Evolutionary conservation across 2,329 filamentous ascomycete species (phyloP).

Genomic region (Colletotrichum falcatum): DNA sequence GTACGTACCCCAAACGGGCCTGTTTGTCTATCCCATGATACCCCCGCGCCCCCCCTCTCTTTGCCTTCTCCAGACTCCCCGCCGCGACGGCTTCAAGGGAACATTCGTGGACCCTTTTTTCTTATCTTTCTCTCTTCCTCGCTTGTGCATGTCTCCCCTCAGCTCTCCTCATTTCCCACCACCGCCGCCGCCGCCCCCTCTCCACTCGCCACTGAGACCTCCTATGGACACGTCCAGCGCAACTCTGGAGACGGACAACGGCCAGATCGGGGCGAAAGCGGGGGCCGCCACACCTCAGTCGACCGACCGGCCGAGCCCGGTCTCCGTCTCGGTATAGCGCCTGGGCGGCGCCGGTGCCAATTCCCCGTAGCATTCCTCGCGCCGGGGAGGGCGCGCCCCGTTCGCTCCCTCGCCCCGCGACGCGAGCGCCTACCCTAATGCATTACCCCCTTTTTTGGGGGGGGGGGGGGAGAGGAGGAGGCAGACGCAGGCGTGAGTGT

Average conservation of each 20-base stretch:
- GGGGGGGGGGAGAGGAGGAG: too few species aligned
- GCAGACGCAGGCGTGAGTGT: not conserved
- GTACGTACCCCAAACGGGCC: not conserved
- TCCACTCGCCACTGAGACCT: slow-evolving; percentile 13
- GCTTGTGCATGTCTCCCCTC: not conserved
- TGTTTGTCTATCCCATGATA: not conserved
- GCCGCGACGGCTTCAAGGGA: slow-evolving; percentile 10
- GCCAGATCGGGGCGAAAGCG: slow-evolving; percentile 19
- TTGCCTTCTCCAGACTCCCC: too few species aligned
- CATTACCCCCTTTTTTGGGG: not conserved
- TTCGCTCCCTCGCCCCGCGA: not conserved
- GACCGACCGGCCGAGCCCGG: slow-evolving; percentile 5
- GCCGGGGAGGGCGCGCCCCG: not conserved
- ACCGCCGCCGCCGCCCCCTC: too few species aligned
- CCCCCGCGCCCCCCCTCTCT: not conserved
- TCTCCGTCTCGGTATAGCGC: slow-evolving; percentile 6
- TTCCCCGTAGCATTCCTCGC: slow-evolving; percentile 12
- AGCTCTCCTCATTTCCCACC: not conserved
- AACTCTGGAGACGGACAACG: not conserved
- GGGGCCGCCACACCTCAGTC: slow-evolving; percentile 11
- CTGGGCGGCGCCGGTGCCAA: slow-evolving; percentile 6
- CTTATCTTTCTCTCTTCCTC: too few species aligned
- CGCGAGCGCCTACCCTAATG: not conserved
- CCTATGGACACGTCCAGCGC: not conserved
- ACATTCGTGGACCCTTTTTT: not conserved